These are phyloP conservation scores for Adiantum capillusveneris DNA, from an alignment of 75 land plant genomes.

Conservation along the genomic window DNA sequence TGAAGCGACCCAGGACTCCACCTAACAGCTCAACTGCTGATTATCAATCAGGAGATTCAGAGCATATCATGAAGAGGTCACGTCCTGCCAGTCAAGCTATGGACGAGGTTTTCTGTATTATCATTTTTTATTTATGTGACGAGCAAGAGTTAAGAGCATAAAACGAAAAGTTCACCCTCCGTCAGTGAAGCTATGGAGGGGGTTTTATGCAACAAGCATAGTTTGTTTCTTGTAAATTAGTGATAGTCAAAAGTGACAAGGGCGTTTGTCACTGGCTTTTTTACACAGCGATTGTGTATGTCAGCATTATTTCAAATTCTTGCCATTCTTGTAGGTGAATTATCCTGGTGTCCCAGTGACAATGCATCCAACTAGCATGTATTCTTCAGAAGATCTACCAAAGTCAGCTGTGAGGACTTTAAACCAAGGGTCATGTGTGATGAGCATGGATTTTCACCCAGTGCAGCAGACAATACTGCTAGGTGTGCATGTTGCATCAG, in stretches of 20 bases:
- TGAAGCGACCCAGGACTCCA: slow-evolving; percentile 75
- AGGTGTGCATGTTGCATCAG: slow-evolving; percentile 31
- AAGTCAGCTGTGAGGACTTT: slow-evolving; percentile 50
- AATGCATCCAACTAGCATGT: slow-evolving; percentile 29
- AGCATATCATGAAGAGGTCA: slow-evolving; percentile 69
- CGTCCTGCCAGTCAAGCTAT: slow-evolving; percentile 48
- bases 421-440: slow-evolving; percentile 72
- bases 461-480: slow-evolving; percentile 70
- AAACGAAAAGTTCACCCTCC: no score
- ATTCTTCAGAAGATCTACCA: slow-evolving; percentile 68
- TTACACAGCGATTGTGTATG: no score
- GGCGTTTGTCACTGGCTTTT: neutral
- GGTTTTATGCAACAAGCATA: neutral
- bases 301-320: neutral
- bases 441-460: slow-evolving; percentile 98
- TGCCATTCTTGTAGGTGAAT: slow-evolving; percentile 28
- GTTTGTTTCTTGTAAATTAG: neutral
- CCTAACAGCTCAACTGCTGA: slow-evolving; percentile 52
- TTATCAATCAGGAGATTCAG: slow-evolving; percentile 85
- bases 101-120: slow-evolving; percentile 54
- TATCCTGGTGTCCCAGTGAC: slow-evolving; percentile 19
- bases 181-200: neutral
- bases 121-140: no score
- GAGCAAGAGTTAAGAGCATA: no score
- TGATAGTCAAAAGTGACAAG: neutral